These are phyloP conservation scores for Triangularia verruculosa DNA, from an alignment of 2,329 filamentous ascomycete genomes.

Conservation along the genomic window DNA sequence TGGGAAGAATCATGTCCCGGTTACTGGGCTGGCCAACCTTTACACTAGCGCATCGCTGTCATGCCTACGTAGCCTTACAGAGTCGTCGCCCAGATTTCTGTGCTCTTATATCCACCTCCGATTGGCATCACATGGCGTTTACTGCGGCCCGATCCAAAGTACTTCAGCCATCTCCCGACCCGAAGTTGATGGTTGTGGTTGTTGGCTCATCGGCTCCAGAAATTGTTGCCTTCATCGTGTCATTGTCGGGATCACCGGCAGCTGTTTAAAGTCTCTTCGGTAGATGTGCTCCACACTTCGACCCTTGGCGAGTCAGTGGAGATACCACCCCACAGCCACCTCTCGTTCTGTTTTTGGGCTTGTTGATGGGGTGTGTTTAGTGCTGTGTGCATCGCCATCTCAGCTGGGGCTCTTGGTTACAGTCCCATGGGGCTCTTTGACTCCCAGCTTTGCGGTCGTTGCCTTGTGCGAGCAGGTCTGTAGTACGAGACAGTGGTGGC, in stretches of 20 bases:
- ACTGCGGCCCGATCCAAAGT: background rate
- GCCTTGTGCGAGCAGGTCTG: no score
- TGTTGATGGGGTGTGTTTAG: background rate
- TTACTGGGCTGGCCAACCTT: background rate
- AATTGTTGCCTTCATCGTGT: background rate
- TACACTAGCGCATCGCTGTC: no score
- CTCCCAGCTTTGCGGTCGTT: no score
- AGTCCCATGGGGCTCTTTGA: no score
- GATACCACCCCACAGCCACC: background rate
- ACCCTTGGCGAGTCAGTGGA: background rate
- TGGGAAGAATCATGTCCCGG: background rate
- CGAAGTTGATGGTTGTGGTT: background rate
- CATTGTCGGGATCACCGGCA: background rate
- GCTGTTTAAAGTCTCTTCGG: background rate
- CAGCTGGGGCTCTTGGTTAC: no score
- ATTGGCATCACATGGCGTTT: background rate
- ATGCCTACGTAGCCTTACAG: no score
- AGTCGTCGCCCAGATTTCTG: background rate
- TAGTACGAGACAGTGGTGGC: no score
- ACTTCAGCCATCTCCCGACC: background rate
- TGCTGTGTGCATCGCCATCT: no score
- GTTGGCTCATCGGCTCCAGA: background rate
- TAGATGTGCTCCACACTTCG: background rate
- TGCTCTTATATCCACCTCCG: background rate
- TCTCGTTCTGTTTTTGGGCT: background rate